A percentile compares a stretch with the other conserved stretches of the same genome.
Conservation (phyloP, 495 filamentous ascomycete species). For the Aspergillus ellipticus region DNA sequence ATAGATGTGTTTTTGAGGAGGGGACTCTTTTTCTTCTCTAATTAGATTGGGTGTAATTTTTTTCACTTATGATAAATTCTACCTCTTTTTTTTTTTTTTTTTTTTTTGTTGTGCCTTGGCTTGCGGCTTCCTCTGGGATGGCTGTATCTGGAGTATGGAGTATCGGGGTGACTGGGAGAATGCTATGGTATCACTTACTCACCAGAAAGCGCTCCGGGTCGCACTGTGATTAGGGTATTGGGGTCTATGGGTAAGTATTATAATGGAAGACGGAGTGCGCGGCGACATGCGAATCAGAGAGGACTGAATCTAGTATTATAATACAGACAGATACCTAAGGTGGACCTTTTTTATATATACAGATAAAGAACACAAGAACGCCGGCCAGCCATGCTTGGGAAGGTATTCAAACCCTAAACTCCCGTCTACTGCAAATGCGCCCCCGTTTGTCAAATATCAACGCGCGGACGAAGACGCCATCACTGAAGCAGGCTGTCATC, state of each 20-base stretch:
- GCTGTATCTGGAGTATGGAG: too few relatives aligned
- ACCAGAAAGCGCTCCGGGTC: too few relatives aligned
- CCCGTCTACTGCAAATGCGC: background rate
- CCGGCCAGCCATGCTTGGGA: background rate
- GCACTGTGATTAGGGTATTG: too few relatives aligned
- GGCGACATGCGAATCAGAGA: background rate
- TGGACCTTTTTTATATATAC: background rate
- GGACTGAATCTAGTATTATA: background rate
- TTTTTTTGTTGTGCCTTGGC: constrained; percentile 1
- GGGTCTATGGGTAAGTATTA: too few relatives aligned
- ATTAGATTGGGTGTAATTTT: background rate
- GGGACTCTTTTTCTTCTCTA: too few relatives aligned
- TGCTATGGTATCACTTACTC: too few relatives aligned
- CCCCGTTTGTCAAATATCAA: background rate
- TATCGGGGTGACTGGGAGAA: too few relatives aligned
- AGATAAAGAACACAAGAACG: background rate
- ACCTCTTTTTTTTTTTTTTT: background rate
- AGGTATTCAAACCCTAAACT: background rate
- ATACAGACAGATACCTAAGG: background rate
- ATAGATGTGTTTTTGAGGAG: constrained; percentile 31
- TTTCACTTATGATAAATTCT: constrained; percentile 6
- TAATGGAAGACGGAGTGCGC: too few relatives aligned
- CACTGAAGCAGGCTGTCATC: constrained; percentile 26
- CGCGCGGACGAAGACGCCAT: background rate
- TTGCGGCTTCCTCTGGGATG: too few relatives aligned